Evolutionary conservation across 2,329 filamentous ascomycete genomes (phyloP), one percentile per base, ranked within the genome.

Genomic region (Neoascochyta sp.): DNA sequence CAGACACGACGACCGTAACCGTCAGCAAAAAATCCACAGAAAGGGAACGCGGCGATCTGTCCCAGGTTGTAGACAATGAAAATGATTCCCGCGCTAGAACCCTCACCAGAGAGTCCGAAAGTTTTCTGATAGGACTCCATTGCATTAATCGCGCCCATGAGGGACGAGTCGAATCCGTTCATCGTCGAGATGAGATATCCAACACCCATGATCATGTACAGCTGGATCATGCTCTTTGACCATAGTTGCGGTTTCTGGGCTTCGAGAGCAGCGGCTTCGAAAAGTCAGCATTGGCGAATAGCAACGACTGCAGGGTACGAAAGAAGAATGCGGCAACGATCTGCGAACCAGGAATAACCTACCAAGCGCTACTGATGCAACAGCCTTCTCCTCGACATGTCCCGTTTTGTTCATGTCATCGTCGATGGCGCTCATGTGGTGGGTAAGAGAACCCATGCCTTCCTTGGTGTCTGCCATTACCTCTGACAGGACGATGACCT

Each of bases 121-220:
- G 67, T 71, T 0, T 55, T 37, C 32, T 74, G 72, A 44, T 75
- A 77, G 1, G 65, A 54, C 0, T 61, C 27, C 66, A 76, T 75
- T 25, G 70, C 70, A 36, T 75, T 75, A 38, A 77, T 73, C 4
- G 68, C 64, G n/a, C 65, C 65, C 62, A 65, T 65, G 16, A 65
- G 47, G 6, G 54, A 60, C 4, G 50, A 55, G 27, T 65, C 62
- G 35, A 57, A 60, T 5, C 54, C 56, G 39, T 60, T 60, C 35
- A 60, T 46, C 5, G 56, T 60, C 8, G 54, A 58, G 14, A 60
- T 53, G 7, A 60, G 50, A 27, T 60, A 61, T 1, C 54, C 54
- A 16, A 61, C 41, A 27, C 45, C 52, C 53, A 60, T 59, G 37
- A 60, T 56, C 16, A 39, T 35, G 38, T 57, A 61, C 9, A 61